These are phyloP conservation scores for Evernia prunastri DNA, from an alignment of 495 filamentous ascomycete species.

Conservation along the genomic window DNA sequence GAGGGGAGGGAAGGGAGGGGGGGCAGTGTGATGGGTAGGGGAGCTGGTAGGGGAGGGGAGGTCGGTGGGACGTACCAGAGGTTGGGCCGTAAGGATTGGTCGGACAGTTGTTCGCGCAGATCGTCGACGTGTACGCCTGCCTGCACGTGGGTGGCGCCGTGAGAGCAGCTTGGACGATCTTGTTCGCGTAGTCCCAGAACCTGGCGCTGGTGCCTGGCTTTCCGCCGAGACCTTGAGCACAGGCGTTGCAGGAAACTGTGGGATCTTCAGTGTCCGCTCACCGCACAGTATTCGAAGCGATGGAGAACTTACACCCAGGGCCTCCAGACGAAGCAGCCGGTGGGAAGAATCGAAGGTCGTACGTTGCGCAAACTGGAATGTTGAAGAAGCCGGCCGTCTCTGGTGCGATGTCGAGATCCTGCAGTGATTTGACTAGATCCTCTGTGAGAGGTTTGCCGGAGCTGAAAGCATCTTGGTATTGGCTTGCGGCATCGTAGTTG, in stretches of 20 bases:
- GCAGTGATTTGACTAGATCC: not conserved
- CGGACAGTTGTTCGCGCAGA: not conserved
- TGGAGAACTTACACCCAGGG: not conserved
- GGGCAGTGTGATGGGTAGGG: too few relatives aligned
- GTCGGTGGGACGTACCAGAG: not conserved
- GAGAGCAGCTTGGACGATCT: not conserved
- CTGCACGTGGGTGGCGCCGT: not conserved
- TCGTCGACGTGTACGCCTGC: not conserved
- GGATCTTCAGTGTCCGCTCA: not conserved
- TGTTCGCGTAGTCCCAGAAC: not conserved
- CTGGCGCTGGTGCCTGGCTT: not conserved
- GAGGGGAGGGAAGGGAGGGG: not conserved
- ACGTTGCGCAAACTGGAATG: slow-evolving; percentile 20
- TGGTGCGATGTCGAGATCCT: slow-evolving; percentile 3
- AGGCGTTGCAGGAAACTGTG: not conserved
- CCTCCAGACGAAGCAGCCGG: not conserved
- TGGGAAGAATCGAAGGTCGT: slow-evolving; percentile 19
- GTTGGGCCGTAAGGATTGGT: not conserved
- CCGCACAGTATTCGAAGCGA: too few relatives aligned
- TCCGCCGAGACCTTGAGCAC: not conserved
- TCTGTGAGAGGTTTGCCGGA: not conserved
- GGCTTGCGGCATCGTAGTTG: slow-evolving; percentile 15
- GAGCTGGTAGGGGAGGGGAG: not conserved
- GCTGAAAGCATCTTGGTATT: slow-evolving; percentile 8
- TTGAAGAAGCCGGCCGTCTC: slow-evolving; percentile 23